Evolutionary conservation across 2,329 filamentous ascomycete species (phyloP), one percentile per base, ranked within the genome.

Genomic region (Lanzia echinophila): DNA sequence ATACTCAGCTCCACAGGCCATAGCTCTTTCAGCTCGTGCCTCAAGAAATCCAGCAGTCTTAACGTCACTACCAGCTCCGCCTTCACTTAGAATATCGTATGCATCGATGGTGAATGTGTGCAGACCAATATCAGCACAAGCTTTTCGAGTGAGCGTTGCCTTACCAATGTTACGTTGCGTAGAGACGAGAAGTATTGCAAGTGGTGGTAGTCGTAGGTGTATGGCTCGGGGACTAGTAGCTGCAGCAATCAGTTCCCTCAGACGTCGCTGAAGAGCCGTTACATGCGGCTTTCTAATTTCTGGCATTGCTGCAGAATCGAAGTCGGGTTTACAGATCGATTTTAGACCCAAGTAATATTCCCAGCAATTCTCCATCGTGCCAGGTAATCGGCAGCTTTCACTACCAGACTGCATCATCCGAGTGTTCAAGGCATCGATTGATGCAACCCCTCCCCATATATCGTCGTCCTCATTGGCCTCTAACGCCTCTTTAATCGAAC

Each of bases 161-260:
- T 99, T 99, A 47, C 94, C 94, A 62, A 97, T 95, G 57, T 89
- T 88, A 43, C 94, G 83, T 70, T 99, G 94, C 2, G 90, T 95
- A 1, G 94, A 97, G 1, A 88, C 88, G 6, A 99, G 75, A 3
- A 99, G 77, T 34, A 99, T 86, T 1, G 91, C 90, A 15, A 96
- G 79, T 0, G 94, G 89, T 2, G 92, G 90, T 72, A 97, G 85
- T 42, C 87, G 86, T 2, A 97, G 75, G 64, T 92, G 88, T 43
- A 96, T 84, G 1, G 94, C 92, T 53, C 90, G 81, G 53, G 87
- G 83, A 64, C 90, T 96, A 1, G 90, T 96, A 1, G 92, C 89
- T 2, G 92, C 91, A 10, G 89, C 84, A 59, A 97, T 84, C 8
- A 99, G 73, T 63, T 96, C 90, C 42, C 90, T 80, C 17, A 99